These are phyloP conservation scores for Ceratocystis eucalypticola DNA, from an alignment of 2,329 filamentous ascomycete genomes.

Conservation along the genomic window DNA sequence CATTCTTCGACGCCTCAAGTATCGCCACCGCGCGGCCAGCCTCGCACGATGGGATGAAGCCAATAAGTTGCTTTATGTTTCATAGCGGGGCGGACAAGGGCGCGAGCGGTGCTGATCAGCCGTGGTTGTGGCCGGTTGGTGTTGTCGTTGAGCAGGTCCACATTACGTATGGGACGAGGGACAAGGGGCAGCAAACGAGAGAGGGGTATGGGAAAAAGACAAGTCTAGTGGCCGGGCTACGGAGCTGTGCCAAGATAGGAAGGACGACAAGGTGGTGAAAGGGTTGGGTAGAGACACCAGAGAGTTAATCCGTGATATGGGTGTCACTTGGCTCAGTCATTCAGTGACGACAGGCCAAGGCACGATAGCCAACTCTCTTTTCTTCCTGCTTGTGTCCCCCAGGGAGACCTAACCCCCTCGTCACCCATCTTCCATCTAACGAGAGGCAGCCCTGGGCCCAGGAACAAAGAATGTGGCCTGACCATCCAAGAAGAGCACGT, in stretches of 20 bases:
- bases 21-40: neutral
- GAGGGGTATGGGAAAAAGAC: neutral
- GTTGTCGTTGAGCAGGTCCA: too few relatives aligned
- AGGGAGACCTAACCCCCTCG: neutral
- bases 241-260: neutral
- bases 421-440: too few relatives aligned
- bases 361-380: too few relatives aligned
- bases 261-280: too few relatives aligned
- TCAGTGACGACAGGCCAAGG: too few relatives aligned
- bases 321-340: too few relatives aligned
- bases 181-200: too few relatives aligned
- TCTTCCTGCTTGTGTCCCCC: neutral
- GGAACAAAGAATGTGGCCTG: neutral
- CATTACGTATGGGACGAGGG: too few relatives aligned
- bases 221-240: neutral
- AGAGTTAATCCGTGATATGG: too few relatives aligned
- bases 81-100: neutral
- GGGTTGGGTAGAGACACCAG: too few relatives aligned
- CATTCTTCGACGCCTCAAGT: conserved; percentile 2
- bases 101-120: neutral
- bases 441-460: neutral
- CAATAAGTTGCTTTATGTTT: neutral
- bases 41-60: neutral
- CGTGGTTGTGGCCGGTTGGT: too few relatives aligned
- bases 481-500: neutral